Base-by-base conservation (phyloP, 176 grass and related monocot genomes). In the Eremochloa ophiuroides region DNA sequence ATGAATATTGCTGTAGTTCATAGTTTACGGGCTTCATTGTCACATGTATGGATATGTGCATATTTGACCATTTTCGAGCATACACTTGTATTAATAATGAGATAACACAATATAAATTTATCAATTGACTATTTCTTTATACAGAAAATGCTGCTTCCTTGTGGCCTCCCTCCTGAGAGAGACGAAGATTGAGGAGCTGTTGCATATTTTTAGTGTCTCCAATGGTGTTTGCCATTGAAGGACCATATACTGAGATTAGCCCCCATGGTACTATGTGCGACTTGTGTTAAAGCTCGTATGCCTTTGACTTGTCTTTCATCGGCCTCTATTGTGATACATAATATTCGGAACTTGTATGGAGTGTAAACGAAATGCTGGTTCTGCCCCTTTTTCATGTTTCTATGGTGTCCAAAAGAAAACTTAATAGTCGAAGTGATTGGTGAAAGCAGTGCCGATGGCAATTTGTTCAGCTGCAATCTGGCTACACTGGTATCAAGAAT, bases 71-170 rank as follows among this genome's bases (percentile, higher is more conserved):
- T 5, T 47, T 82, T 2, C 30, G 1, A 33, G 8, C 8, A 41
- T 34, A 2, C n/a, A n/a, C 16, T 27, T 40, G 2, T 1, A 51
- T 1, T 44, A 65, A 46, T 47, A 66, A 37, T 1, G 3, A 18
- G 23, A 2, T 15, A 35, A 42, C 42, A 28, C 7, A 34, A 10
- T 48, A 10, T 33, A 28, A 44, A 76, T 12, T 73, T 77, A 35
- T 31, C 62, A 26, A 67, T 55, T 7, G 42, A 6, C 8, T 38
- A 10, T 80, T 69, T 82, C 15, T 88, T 53, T 70, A 14, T 86
- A 41, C 78, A 97, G 94, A 97, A 97, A 97, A 97, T 97, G 91
- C 73, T 94, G 41, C 88, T 94, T 76, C 94, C 89, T 0, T 93
- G 89, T 20, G 82, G 91, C 5, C 87, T 93, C 48, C 89, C 87